These are phyloP conservation scores for Trichosanthes truncata DNA, from an alignment of 306 rosid species.

Conservation along the genomic window DNA sequence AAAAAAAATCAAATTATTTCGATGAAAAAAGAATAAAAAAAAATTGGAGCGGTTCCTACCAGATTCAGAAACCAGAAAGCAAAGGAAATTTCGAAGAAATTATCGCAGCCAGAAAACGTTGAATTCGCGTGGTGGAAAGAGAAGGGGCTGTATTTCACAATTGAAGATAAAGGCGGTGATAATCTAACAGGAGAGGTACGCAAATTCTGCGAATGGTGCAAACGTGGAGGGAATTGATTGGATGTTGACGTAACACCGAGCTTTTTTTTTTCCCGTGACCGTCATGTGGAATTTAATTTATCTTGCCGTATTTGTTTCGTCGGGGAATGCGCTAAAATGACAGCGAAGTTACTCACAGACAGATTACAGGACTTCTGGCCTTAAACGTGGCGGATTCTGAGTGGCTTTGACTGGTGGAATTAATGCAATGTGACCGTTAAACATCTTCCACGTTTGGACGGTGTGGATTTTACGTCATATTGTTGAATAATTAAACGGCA, in stretches of 20 bases:
- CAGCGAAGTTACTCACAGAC: background rate
- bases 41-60: background rate
- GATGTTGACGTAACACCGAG: background rate
- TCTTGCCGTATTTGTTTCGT: background rate
- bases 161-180: background rate
- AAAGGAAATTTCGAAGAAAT: constrained; percentile 2
- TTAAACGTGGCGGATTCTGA: background rate
- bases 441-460: background rate
- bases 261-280: background rate
- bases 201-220: background rate
- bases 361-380: background rate
- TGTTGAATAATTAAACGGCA: background rate
- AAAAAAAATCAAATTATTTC: background rate
- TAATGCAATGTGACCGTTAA: background rate
- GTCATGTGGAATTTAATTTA: background rate
- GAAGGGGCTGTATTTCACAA: background rate
- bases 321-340: background rate
- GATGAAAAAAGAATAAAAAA: background rate
- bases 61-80: background rate
- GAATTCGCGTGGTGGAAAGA: background rate
- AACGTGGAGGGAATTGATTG: constrained; percentile 4
- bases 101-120: constrained; percentile 3
- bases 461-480: constrained; percentile 6
- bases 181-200: background rate
- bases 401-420: background rate